These are phyloP conservation scores for Clavispora fructus DNA, from an alignment of 805 yeast species.

Conservation along the genomic window DNA sequence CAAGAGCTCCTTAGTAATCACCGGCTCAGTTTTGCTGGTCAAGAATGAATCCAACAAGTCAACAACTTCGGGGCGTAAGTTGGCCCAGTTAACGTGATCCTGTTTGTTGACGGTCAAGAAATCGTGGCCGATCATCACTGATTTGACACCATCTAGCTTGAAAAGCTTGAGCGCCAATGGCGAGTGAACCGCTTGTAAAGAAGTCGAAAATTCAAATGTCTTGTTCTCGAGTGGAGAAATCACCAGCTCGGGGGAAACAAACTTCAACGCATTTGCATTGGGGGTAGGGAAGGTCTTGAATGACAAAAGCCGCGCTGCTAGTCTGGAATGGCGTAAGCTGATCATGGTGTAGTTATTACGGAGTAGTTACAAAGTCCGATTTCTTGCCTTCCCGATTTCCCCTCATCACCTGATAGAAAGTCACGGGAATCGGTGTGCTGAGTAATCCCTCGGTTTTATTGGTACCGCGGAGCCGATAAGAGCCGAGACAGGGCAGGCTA, in stretches of 20 bases:
- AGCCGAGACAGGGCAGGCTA: not conserved
- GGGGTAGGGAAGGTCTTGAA: constrained; percentile 59
- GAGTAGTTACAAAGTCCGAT: constrained; percentile 4
- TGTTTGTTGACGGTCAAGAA: constrained; percentile 70
- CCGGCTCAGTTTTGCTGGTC: constrained; percentile 34
- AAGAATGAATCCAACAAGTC: constrained; percentile 53
- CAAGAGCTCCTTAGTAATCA: constrained; percentile 35
- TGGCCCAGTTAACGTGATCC: constrained; percentile 56
- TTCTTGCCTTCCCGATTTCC: constrained; percentile 14
- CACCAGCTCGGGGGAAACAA: constrained; percentile 44
- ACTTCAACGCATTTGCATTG: constrained; percentile 70
- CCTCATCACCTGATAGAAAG: constrained; percentile 12
- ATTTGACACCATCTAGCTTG: constrained; percentile 58
- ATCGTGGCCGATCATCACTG: constrained; percentile 69
- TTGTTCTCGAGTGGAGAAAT: constrained; percentile 43
- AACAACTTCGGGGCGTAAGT: constrained; percentile 51
- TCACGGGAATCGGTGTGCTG: not conserved
- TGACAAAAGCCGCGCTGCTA: constrained; percentile 23
- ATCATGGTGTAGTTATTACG: not conserved
- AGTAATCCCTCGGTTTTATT: constrained; percentile 6
- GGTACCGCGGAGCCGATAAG: constrained; percentile 2
- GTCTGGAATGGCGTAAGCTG: not conserved
- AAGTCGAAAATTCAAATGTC: constrained; percentile 49
- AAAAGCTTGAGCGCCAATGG: constrained; percentile 61
- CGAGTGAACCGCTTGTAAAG: constrained; percentile 54